Base-by-base conservation (phyloP, 129 eudicot species). In the Pittosporum tobira region DNA sequence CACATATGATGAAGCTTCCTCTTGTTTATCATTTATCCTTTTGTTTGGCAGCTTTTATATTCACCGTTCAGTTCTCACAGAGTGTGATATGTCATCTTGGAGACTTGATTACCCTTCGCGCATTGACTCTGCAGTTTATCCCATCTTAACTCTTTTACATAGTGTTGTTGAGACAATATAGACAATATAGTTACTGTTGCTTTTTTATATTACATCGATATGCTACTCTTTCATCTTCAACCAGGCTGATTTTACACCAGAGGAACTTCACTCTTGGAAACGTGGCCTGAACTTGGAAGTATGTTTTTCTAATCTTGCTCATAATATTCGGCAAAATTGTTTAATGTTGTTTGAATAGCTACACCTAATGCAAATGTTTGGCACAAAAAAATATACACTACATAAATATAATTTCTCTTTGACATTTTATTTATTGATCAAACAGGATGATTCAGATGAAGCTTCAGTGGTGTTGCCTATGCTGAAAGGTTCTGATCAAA, bases 221-320 rank as follows among this genome's bases (percentile, higher is more conserved):
- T 65, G 36, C 0, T 42, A 29, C n/a, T 43, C 14, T 6, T 29
- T 37, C 1, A 21, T 54, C 5, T 52, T 10, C n/a, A 18, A 62
- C 27, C 80, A 86, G 95, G 91, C 95, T 47, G 91, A 87, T 5
- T 82, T 87, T 48, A 87, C 91, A 38, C 95, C 91, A 12, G 91
- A 87, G 26, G 84, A 87, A 57, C 95, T 87, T 67, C 76, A 79
- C 63, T 77, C 91, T 53, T 73, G 88, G 52, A 87, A 87, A 50
- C 78, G 85, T 31, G 82, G 63, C 18, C 76, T 85, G 21, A 67
- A 69, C 36, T 61, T 83, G 66, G 88, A 75, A 40, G 91, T 83
- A 80, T 43, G 95, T 38, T 3, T 26, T 36, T 15, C 3, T 37
- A 28, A 52, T 23, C n/a, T 3, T 40, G 51, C 2, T 43, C 42